Percentiles rank a stretch among this genome's conserved stretches.
Evolutionary conservation across 768 basidiomycete genomes (phyloP).

Genomic region (Grammothele lineata): DNA sequence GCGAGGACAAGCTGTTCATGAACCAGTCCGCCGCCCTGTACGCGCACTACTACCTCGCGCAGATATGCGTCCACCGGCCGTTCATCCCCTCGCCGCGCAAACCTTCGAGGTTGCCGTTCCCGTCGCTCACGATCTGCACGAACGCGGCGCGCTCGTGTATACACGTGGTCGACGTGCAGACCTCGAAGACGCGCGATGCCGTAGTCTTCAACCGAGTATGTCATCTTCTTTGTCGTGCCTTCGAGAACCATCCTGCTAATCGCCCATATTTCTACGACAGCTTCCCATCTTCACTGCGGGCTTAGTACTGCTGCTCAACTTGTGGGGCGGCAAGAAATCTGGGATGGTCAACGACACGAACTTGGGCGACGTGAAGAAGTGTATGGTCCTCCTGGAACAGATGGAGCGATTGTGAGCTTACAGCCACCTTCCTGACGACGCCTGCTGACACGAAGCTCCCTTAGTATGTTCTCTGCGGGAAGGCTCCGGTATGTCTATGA

Average conservation of each 20-base stretch:
- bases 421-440: too few relatives aligned
- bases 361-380: constrained; percentile 38
- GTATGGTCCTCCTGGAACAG: constrained; percentile 26
- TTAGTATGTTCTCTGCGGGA: not conserved
- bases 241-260: not conserved
- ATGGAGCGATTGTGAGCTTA: constrained; percentile 11
- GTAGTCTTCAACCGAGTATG: constrained; percentile 6
- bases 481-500: not conserved
- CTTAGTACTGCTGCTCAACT: constrained; percentile 44
- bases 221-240: not conserved
- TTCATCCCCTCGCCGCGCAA: constrained; percentile 68
- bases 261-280: too few relatives aligned
- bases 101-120: constrained; percentile 43
- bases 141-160: constrained; percentile 76
- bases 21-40: constrained; percentile 37
- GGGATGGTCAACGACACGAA: constrained; percentile 32
- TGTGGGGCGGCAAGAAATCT: constrained; percentile 40
- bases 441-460: not conserved
- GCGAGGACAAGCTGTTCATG: constrained; percentile 21
- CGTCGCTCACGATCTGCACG: constrained; percentile 78
- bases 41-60: constrained; percentile 40
- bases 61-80: constrained; percentile 73
- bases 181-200: constrained; percentile 1
- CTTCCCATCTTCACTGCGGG: constrained; percentile 36
- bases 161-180: constrained; percentile 61